phyloP scores from a whole-genome alignment of 2,329 filamentous ascomycete genomes.

The Stachybotrys chartarum region DNA sequence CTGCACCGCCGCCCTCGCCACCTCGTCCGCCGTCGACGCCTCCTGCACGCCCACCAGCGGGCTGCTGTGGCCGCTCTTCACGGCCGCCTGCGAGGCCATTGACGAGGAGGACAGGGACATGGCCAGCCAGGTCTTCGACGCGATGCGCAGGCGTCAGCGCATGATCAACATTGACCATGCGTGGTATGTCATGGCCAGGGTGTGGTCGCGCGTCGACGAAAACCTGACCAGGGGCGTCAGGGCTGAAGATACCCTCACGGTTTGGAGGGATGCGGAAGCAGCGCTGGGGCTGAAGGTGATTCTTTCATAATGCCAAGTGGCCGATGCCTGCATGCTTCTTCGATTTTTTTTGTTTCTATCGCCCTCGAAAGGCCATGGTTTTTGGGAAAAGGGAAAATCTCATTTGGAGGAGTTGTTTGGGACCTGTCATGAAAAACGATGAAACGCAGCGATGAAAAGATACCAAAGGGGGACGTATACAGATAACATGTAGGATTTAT shows the following conservation, averaged over 20 bases:
- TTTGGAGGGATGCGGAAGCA: neutral
- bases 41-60: neutral
- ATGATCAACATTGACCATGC: neutral
- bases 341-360: neutral
- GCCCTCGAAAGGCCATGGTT: too few species aligned
- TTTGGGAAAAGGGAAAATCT: too few species aligned
- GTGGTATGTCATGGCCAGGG: neutral
- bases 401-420: too few species aligned
- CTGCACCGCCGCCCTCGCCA: neutral
- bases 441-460: too few species aligned
- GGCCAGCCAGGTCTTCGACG: neutral
- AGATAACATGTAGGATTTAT: too few species aligned
- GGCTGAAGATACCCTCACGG: neutral
- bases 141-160: neutral
- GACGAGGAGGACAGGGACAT: neutral
- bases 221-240: neutral
- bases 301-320: neutral
- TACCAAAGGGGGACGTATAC: too few species aligned
- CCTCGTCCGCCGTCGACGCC: neutral
- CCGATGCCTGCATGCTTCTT: neutral
- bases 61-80: neutral
- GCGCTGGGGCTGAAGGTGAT: neutral
- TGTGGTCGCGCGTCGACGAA: neutral
- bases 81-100: neutral
- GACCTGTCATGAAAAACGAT: too few species aligned